Conservation (phyloP, 2,329 filamentous ascomycete species). For the Diplodia scrobiculata region DNA sequence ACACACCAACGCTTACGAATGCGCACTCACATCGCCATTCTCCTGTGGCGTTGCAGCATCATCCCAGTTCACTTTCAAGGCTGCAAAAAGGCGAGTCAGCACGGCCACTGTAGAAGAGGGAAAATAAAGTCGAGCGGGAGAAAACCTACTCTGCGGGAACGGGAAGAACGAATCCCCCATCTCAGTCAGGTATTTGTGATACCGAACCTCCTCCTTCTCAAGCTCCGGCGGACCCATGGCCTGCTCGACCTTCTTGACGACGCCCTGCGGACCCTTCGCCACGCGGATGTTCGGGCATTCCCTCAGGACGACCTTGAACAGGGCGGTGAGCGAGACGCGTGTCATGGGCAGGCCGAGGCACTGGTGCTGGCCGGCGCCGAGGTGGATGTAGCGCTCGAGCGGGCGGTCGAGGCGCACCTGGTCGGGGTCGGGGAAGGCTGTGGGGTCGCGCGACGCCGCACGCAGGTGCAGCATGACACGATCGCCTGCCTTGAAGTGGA, state of each 20-base stretch:
- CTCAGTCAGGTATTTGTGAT: conserved; percentile 52
- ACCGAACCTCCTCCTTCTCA: conserved; percentile 41
- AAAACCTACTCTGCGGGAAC: conserved; percentile 51
- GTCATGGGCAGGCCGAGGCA: conserved; percentile 51
- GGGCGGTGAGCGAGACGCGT: conserved; percentile 48
- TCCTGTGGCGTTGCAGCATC: not conserved
- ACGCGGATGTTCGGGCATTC: conserved; percentile 44
- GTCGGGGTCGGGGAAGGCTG: conserved; percentile 48
- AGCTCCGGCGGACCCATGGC: conserved; percentile 30
- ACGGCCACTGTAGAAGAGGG: not conserved
- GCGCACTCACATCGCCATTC: not conserved
- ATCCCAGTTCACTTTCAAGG: conserved; percentile 15
- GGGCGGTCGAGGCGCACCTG: conserved; percentile 44
- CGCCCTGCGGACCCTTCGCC: conserved; percentile 45
- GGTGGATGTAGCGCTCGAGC: conserved; percentile 49
- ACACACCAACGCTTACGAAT: not conserved
- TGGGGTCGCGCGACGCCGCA: conserved; percentile 46
- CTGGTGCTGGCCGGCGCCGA: conserved; percentile 49
- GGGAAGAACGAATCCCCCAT: conserved; percentile 53
- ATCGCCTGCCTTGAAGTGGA: conserved; percentile 44
- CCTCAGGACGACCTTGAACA: conserved; percentile 50
- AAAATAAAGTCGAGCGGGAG: not conserved
- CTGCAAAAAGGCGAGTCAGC: not conserved
- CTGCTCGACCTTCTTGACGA: conserved; percentile 50
- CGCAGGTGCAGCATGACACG: conserved; percentile 50